phyloP scores from a whole-genome alignment of 75 land plant species.

The Picea sitchensis region DNA sequence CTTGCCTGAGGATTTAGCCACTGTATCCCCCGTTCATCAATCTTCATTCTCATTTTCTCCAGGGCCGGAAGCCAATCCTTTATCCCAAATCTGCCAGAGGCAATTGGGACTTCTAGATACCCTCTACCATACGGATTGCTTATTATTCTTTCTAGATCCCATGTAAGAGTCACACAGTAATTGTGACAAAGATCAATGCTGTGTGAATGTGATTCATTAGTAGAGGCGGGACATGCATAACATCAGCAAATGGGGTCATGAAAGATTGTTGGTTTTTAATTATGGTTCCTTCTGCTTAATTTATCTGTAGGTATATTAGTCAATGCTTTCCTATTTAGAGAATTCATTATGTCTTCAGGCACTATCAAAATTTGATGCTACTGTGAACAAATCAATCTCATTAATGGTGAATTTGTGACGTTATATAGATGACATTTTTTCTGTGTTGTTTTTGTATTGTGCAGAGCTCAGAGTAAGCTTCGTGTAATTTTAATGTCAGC shows the following conservation, averaged over 20 bases:
- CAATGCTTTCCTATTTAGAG: neutral
- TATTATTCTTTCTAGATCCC: neutral
- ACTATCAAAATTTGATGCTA: neutral
- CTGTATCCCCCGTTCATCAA: too few relatives aligned
- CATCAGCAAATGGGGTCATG: neutral
- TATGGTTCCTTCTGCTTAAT: neutral
- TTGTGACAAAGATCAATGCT: neutral
- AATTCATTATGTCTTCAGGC: neutral
- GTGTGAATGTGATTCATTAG: neutral
- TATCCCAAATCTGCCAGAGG: too few relatives aligned
- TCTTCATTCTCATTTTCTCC: too few relatives aligned
- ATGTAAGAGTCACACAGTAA: neutral
- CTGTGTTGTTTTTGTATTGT: neutral
- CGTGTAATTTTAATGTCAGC: too few relatives aligned
- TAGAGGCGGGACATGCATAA: neutral
- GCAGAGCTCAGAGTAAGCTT: too few relatives aligned
- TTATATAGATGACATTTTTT: conserved; percentile 8
- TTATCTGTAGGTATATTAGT: neutral
- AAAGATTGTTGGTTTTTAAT: neutral
- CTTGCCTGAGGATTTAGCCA: too few relatives aligned
- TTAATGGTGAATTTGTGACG: neutral
- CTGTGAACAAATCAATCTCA: neutral
- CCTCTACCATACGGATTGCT: neutral
- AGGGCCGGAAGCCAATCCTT: too few relatives aligned
- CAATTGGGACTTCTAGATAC: neutral